Percentiles rank a stretch among this genome's conserved stretches.
Conservation (phyloP, 2,329 filamentous ascomycete species). For the Fusarium algeriense region DNA sequence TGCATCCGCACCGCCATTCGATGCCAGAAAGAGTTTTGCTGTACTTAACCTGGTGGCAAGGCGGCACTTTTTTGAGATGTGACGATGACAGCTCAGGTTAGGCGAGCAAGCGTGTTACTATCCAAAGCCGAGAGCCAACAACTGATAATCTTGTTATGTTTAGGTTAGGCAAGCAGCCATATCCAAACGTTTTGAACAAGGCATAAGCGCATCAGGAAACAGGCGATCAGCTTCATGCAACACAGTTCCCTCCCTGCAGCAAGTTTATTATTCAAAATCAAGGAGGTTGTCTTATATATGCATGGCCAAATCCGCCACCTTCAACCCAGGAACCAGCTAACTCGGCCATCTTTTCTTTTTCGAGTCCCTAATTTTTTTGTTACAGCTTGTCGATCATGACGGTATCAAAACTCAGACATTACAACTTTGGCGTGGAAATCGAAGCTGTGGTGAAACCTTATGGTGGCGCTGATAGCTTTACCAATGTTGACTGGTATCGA, state of each 20-base stretch:
- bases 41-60: constrained; percentile 28
- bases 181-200: constrained; percentile 18
- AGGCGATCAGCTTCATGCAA: constrained; percentile 19
- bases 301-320: constrained; percentile 21
- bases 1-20: constrained; percentile 31
- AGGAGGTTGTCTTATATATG: constrained; percentile 21
- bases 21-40: constrained; percentile 21
- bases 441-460: constrained; percentile 55
- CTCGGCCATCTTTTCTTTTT: constrained; percentile 20
- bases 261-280: constrained; percentile 9
- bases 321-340: not conserved
- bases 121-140: constrained; percentile 25
- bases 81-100: constrained; percentile 29
- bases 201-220: constrained; percentile 7
- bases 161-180: not conserved
- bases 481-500: constrained; percentile 57
- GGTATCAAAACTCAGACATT: constrained; percentile 49
- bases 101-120: constrained; percentile 3
- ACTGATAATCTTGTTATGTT: constrained; percentile 8
- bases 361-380: not conserved
- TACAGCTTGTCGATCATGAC: constrained; percentile 18
- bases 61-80: constrained; percentile 29
- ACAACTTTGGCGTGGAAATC: constrained; percentile 58
- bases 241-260: not conserved
- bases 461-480: constrained; percentile 52